Base-by-base conservation (phyloP, 2,329 filamentous ascomycete genomes). In the Helotiales sp. region DNA sequence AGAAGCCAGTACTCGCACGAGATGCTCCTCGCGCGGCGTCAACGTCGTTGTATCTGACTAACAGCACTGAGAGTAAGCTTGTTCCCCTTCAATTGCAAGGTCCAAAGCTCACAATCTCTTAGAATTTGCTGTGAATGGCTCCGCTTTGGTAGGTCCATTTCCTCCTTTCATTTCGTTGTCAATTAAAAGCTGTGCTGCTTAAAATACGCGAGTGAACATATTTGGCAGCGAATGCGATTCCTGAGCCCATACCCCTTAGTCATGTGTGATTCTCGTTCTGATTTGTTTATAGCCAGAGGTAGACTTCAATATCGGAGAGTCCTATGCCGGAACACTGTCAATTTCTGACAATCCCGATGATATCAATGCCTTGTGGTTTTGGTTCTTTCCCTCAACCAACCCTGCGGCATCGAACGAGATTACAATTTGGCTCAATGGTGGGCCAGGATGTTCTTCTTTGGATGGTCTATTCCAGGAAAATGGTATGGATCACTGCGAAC, bases 371-470 rank as follows among this genome's bases (percentile, higher is more conserved):
- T 68, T 81, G n/a, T 82, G 76, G 71, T 82, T 82, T 67, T 82
- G 79, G 79, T 82, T 80, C 69, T 81, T 81, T 61, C 80, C 80
- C 3, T 79, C 78, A 0, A 68, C 67, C n/a, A 81, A 81, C 59
- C 72, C 74, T 13, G 68, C 73, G 51, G 78, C 77, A 0, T 60
- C 64, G 1, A 75, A 82, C 25, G 80, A 82, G 62, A 76, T 83
- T 40, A 76, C 75, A 0, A 68, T 98, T 60, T 98, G 93, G 87
- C 82, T 98, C 70, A 98, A 98, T 71, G 93, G 93, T 66, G 93
- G 93, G 67, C 93, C 95, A 30, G 95, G 95, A 69, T 98, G 93
- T 81, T 96, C 92, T 25, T 97, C 93, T 49, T 80, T 98, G 69
- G 96, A 93, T 64, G 95, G 95, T 64, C 85, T 98, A 57, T 96